These are phyloP conservation scores for Globisporangium parvum DNA, from an alignment of 352 stramenopile species.

Conservation along the genomic window DNA sequence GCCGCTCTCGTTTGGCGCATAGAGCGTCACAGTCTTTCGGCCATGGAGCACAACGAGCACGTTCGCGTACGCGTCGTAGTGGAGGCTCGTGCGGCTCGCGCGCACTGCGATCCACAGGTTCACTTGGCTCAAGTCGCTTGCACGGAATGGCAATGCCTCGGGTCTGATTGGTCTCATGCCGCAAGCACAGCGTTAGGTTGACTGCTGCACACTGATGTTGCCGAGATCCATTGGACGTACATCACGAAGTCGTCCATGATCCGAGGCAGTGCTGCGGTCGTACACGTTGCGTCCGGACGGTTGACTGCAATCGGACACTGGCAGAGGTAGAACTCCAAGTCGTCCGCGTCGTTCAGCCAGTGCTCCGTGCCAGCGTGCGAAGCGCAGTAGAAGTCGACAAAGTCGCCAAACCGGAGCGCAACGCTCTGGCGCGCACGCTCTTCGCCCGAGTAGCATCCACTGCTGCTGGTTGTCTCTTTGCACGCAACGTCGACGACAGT, in stretches of 20 bases:
- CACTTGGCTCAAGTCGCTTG: constrained; percentile 50
- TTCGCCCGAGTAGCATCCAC: constrained; percentile 52
- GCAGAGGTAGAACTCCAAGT: constrained; percentile 80
- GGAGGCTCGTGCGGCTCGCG: constrained; percentile 51
- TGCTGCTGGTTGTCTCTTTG: constrained; percentile 22
- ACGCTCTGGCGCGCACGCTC: constrained; percentile 58
- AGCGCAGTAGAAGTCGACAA: constrained; percentile 66
- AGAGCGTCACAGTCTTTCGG: constrained; percentile 64
- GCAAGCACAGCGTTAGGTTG: background rate
- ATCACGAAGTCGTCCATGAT: constrained; percentile 56
- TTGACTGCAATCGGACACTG: constrained; percentile 69
- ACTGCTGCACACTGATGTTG: too few species aligned
- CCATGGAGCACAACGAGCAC: constrained; percentile 67
- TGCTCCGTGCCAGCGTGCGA: constrained; percentile 29
- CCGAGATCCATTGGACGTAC: too few species aligned
- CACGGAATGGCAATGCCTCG: constrained; percentile 22
- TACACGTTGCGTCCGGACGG: constrained; percentile 41
- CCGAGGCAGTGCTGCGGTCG: constrained; percentile 28
- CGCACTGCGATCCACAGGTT: constrained; percentile 80
- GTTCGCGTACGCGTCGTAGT: constrained; percentile 84
- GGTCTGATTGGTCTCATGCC: constrained; percentile 22
- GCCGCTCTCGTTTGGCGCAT: constrained; percentile 47
- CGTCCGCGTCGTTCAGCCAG: constrained; percentile 64
- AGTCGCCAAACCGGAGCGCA: constrained; percentile 77
- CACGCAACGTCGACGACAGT: constrained; percentile 74